phyloP scores from a whole-genome alignment of 768 basidiomycete species.

The Melanogaster broomeanus region DNA sequence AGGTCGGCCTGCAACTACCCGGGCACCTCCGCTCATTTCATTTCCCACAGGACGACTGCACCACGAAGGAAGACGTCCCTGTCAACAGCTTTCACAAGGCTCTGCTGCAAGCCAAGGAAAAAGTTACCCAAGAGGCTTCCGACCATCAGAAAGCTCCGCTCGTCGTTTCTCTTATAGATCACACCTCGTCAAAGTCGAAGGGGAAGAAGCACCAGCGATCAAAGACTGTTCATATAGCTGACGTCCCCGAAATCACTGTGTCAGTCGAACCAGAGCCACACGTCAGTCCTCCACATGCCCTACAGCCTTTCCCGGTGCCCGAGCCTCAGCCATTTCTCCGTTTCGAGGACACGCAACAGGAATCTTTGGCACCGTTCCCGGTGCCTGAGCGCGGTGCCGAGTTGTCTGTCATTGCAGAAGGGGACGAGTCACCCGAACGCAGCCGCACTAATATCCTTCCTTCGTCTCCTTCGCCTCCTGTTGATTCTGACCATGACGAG shows the following conservation, averaged over 20 bases:
- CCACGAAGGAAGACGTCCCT: conserved; percentile 42
- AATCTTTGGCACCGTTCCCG: conserved; percentile 8
- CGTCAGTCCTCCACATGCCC: background rate
- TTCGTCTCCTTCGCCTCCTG: conserved; percentile 2
- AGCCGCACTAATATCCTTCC: conserved; percentile 10
- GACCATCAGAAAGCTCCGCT: background rate
- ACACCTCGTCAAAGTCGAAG: background rate
- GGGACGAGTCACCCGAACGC: conserved; percentile 58
- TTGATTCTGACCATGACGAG: background rate
- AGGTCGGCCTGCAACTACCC: conserved; percentile 4
- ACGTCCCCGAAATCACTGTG: conserved; percentile 6
- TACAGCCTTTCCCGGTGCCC: background rate
- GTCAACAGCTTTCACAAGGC: conserved; percentile 50
- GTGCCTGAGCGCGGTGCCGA: conserved; percentile 40
- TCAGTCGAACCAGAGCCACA: conserved; percentile 5
- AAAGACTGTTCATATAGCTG: conserved; percentile 3
- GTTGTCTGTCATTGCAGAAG: conserved; percentile 72
- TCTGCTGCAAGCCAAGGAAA: conserved; percentile 38
- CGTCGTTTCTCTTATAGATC: background rate
- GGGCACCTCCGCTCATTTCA: conserved; percentile 11
- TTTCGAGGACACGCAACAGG: background rate
- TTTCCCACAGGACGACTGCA: conserved; percentile 34
- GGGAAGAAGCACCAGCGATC: background rate
- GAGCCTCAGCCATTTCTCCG: background rate
- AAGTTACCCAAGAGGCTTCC: conserved; percentile 5